These are phyloP conservation scores for Teratosphaeriaceae sp. DNA, from an alignment of 2,329 filamentous ascomycete species.

Conservation along the genomic window DNA sequence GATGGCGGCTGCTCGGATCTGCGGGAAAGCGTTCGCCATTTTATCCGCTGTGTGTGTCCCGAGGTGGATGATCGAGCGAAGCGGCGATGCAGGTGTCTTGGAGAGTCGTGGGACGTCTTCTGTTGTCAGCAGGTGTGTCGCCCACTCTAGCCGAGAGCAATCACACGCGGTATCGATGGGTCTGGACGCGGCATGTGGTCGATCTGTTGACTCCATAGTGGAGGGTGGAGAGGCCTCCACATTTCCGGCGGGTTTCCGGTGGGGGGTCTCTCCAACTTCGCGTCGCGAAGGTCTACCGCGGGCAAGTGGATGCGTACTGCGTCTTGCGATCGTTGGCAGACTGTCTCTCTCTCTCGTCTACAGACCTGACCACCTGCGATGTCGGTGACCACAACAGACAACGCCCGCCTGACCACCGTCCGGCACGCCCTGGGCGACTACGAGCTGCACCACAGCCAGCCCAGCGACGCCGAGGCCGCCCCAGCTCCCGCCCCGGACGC, in stretches of 20 bases:
- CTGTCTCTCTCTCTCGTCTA: no score
- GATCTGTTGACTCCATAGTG: no score
- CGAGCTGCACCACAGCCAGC: constrained; percentile 37
- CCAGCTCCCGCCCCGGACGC: constrained; percentile 25
- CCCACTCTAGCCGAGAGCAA: no score
- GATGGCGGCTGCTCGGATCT: constrained; percentile 36
- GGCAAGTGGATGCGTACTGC: background rate
- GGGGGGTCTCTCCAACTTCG: background rate
- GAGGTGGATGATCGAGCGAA: no score
- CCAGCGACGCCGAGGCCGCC: constrained; percentile 18
- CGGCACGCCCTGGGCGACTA: constrained; percentile 39
- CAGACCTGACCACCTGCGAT: constrained; percentile 26
- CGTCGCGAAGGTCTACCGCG: background rate
- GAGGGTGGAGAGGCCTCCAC: background rate
- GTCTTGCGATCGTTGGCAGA: no score
- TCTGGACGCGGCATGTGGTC: background rate
- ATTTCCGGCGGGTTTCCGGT: background rate
- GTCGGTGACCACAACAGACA: constrained; percentile 40
- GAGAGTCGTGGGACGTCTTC: no score
- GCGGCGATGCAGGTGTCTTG: no score
- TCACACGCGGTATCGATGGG: no score
- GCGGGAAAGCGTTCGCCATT: constrained; percentile 25
- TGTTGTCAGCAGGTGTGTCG: no score
- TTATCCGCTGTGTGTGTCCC: no score
- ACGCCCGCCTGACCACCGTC: constrained; percentile 32